Evolutionary conservation across 495 filamentous ascomycete species (phyloP).

Genomic region (Xylaria palmicola): DNA sequence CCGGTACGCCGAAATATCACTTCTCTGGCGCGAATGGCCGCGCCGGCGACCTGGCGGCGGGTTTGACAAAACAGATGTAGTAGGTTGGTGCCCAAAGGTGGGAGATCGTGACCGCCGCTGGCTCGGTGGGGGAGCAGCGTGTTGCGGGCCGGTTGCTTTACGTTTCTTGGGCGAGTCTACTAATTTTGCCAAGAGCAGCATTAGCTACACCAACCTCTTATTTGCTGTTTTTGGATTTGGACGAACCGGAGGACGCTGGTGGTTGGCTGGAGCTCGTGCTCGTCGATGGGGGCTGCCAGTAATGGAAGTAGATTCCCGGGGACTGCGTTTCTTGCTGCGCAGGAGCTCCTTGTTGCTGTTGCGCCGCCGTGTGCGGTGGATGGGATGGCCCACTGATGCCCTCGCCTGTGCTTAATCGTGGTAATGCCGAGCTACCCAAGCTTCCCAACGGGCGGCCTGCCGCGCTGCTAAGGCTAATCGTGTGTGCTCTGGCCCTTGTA

Average conservation of each 20-base stretch:
- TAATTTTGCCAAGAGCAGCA: constrained; percentile 48
- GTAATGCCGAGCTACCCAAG: constrained; percentile 30
- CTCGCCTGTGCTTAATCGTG: constrained; percentile 31
- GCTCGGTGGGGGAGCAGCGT: constrained; percentile 55
- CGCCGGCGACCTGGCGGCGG: constrained; percentile 59
- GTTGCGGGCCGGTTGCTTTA: constrained; percentile 65
- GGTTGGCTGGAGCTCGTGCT: constrained; percentile 60
- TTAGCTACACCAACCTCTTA: constrained; percentile 50
- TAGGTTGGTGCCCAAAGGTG: constrained; percentile 56
- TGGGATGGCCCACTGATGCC: constrained; percentile 20
- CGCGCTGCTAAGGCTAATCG: constrained; percentile 34
- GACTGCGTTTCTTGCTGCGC: constrained; percentile 58
- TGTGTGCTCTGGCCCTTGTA: constrained; percentile 39
- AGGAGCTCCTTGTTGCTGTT: constrained; percentile 35
- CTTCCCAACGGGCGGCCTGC: constrained; percentile 27
- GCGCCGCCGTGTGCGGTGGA: constrained; percentile 6
- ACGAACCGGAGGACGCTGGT: constrained; percentile 66
- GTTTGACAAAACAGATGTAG: constrained; percentile 48
- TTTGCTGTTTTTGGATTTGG: constrained; percentile 51
- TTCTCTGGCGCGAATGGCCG: constrained; percentile 68
- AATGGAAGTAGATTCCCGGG: constrained; percentile 83
- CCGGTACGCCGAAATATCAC: constrained; percentile 58
- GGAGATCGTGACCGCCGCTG: constrained; percentile 56
- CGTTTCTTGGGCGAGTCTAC: constrained; percentile 71
- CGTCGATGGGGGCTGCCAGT: constrained; percentile 79